Base-by-base conservation (phyloP, 495 filamentous ascomycete species). In the Penicillium angulare region DNA sequence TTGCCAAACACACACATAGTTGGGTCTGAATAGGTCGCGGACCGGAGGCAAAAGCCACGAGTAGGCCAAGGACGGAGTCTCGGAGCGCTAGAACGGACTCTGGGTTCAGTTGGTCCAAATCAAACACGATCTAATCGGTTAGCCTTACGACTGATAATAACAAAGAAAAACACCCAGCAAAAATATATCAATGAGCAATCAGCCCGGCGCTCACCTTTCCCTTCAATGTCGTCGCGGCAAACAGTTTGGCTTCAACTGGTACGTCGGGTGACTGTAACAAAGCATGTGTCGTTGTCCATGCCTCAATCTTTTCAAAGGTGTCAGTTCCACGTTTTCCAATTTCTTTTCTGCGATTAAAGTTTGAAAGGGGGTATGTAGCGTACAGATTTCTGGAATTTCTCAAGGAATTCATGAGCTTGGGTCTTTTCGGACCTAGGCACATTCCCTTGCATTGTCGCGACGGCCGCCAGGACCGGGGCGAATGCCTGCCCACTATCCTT, bases 321-420 rank as follows among this genome's bases (percentile, higher is more conserved):
- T 40, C 33, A 40, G 17, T 21, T 32, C 18, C 9, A 15, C 5
- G 5, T 17, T 31, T 20, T 9, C 38, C 18, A 24, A 40, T 15
- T 22, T 4, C 3, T 0, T 10, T 17, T 38, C 21, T 12, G 6
- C 27, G 27, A 31, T 2, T 31, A 41, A 23, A 13, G 8, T 41
- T 16, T 20, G 13, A 18, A n/a, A n/a, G 16, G 20, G 15, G 5
- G 3, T 23, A 47, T 24, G 82, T 90, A n/a, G n/a, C n/a, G 52
- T 71, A 96, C 92, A 62, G 93, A 96, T 81, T 97, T 99, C 83
- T 99, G 93, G 76, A 97, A 99, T 50, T 84, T 84, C 73, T 93
- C 89, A 43, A 99, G 80, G 68, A 85, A 97, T 58, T 92, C 84
- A 66, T 93, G 87, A 31, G 93, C 93, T 62, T 86, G 84, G 66